Evolutionary conservation across 2,329 filamentous ascomycete genomes (phyloP).

Genomic region (Colletotrichum sp.): DNA sequence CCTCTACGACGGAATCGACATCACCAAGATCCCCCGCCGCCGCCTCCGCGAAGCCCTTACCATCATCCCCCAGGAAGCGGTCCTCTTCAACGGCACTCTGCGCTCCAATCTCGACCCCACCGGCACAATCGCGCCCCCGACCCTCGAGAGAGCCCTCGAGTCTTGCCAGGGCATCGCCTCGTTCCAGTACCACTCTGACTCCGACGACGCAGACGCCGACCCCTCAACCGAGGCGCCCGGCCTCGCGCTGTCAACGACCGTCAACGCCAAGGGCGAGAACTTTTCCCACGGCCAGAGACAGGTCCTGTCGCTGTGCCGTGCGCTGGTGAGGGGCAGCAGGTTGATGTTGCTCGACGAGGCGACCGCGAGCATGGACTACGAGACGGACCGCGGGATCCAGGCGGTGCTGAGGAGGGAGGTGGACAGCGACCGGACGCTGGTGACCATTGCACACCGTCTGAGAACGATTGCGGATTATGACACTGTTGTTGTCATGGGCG

Average conservation of each 20-base stretch:
- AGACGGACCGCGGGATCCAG: slow-evolving; percentile 62
- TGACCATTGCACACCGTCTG: slow-evolving; percentile 71
- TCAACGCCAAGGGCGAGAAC: slow-evolving; percentile 59
- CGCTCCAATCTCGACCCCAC: slow-evolving; percentile 69
- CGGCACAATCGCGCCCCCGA: slow-evolving; percentile 55
- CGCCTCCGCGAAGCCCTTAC: slow-evolving; percentile 59
- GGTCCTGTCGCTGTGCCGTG: slow-evolving; percentile 62
- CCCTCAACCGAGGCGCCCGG: slow-evolving; percentile 17
- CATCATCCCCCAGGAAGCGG: slow-evolving; percentile 65
- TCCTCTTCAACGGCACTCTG: slow-evolving; percentile 60
- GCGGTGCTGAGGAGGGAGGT: slow-evolving; percentile 56
- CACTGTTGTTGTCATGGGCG: slow-evolving; percentile 61
- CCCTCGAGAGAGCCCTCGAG: slow-evolving; percentile 63
- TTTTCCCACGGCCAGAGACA: slow-evolving; percentile 65
- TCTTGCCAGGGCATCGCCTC: slow-evolving; percentile 66
- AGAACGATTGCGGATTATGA: slow-evolving; percentile 73
- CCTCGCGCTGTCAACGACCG: slow-evolving; percentile 48
- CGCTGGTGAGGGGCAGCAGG: slow-evolving; percentile 59
- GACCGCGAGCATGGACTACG: slow-evolving; percentile 64
- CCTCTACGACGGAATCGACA: slow-evolving; percentile 60
- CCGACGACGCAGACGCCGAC: slow-evolving; percentile 31
- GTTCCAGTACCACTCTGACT: slow-evolving; percentile 46
- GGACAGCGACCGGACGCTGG: slow-evolving; percentile 53
- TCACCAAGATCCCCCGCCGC: slow-evolving; percentile 54
- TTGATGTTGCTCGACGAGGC: slow-evolving; percentile 64